A percentile compares a stretch with the other conserved stretches of the same genome.
phyloP scores from a whole-genome alignment of 768 basidiomycete species.

The Macrolepiota fuliginosa region DNA sequence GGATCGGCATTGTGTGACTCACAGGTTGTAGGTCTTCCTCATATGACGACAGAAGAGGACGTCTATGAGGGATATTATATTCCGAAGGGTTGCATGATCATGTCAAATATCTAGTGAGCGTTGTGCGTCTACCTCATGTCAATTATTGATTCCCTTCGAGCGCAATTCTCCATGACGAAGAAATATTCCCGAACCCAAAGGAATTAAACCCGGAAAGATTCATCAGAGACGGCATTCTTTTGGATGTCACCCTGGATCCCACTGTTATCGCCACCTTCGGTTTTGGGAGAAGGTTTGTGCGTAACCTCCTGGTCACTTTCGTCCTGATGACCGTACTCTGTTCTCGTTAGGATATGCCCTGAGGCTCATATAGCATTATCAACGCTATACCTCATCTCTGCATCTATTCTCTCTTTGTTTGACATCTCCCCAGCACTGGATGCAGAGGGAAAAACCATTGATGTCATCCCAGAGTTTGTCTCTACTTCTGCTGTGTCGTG shows the following conservation, averaged over 20 bases:
- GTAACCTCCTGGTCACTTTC: background rate
- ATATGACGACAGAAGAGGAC: slow-evolving; percentile 27
- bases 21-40: slow-evolving; percentile 29
- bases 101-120: background rate
- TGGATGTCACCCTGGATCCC: slow-evolving; percentile 7
- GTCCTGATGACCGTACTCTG: background rate
- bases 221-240: slow-evolving; percentile 16
- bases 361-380: slow-evolving; percentile 20
- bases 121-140: background rate
- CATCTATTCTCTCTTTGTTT: slow-evolving; percentile 19
- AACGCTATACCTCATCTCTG: slow-evolving; percentile 16
- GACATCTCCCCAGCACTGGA: too few species aligned
- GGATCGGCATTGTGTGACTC: too few species aligned
- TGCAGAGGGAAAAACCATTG: slow-evolving; percentile 15
- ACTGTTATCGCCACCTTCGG: background rate
- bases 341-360: slow-evolving; percentile 20
- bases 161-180: slow-evolving; percentile 31
- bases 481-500: background rate
- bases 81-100: background rate
- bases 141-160: too few species aligned
- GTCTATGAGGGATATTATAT: background rate
- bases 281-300: too few species aligned
- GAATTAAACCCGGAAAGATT: slow-evolving; percentile 29
- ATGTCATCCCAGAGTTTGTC: slow-evolving; percentile 3
- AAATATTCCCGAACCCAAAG: too few species aligned